Conservation (phyloP, 2,329 filamentous ascomycete genomes). For the Helotiales sp. region DNA sequence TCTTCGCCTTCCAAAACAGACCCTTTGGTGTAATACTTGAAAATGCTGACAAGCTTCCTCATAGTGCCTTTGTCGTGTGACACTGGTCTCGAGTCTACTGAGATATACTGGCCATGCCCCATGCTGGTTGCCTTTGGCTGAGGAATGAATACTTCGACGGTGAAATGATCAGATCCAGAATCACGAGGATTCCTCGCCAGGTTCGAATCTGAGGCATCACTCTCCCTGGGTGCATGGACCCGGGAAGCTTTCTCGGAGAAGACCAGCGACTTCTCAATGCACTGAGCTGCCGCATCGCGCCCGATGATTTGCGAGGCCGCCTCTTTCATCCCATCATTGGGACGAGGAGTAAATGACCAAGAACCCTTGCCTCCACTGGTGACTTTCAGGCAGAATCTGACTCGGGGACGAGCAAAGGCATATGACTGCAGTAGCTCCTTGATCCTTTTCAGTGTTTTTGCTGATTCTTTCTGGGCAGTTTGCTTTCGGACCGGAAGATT, state of each 20-base stretch:
- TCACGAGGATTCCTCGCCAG: background rate
- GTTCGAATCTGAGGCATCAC: background rate
- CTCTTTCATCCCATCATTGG: conserved; percentile 56
- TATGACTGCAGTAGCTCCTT: conserved; percentile 67
- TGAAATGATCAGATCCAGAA: conserved; percentile 42
- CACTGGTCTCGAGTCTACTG: conserved; percentile 71
- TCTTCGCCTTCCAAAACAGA: conserved; percentile 34
- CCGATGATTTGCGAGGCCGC: conserved; percentile 68
- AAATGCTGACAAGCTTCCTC: conserved; percentile 62
- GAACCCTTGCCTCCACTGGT: conserved; percentile 55
- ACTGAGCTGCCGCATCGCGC: conserved; percentile 58
- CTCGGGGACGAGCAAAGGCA: conserved; percentile 66
- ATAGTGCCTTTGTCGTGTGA: conserved; percentile 57
- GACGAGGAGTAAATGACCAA: conserved; percentile 68
- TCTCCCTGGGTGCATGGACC: background rate
- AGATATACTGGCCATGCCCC: conserved; percentile 63
- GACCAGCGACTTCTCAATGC: conserved; percentile 46
- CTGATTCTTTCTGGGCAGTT: conserved; percentile 59
- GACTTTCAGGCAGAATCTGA: conserved; percentile 66
- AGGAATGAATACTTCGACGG: conserved; percentile 64
- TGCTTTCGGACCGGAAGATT: conserved; percentile 67
- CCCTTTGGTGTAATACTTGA: conserved; percentile 55
- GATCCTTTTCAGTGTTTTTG: conserved; percentile 61
- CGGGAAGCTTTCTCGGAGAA: conserved; percentile 26
- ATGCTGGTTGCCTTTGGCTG: conserved; percentile 53